Conservation (phyloP, 225 moss, liverwort and hornwort species). For the Sphagnum contortum region DNA sequence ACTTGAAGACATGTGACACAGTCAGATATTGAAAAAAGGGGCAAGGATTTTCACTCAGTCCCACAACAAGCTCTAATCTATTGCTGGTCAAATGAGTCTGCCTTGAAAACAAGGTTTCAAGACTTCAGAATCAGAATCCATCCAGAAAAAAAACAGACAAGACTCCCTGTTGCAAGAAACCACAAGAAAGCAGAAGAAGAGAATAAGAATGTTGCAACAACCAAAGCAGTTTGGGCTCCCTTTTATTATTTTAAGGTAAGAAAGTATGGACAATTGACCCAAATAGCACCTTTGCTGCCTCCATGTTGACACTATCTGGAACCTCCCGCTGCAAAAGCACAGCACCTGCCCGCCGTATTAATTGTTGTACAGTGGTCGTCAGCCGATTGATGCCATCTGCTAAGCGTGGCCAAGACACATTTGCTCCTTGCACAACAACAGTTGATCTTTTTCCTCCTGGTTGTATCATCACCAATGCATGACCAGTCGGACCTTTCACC, state of each 20-base stretch:
- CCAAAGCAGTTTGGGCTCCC: not conserved
- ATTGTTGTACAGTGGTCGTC: conserved; percentile 59
- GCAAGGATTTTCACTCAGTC: not conserved
- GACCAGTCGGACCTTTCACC: conserved; percentile 64
- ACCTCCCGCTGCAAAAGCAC: conserved; percentile 66
- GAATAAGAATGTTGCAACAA: not conserved
- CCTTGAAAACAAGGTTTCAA: not conserved
- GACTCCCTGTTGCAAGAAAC: not conserved
- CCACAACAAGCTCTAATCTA: too few relatives aligned
- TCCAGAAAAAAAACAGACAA: not conserved
- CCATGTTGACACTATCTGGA: conserved; percentile 60
- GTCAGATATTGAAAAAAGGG: not conserved
- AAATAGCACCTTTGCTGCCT: conserved; percentile 52
- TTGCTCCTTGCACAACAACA: conserved; percentile 68
- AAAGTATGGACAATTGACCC: too few relatives aligned
- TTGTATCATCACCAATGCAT: conserved; percentile 81
- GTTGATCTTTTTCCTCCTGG: conserved; percentile 66
- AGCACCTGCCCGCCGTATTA: conserved; percentile 60
- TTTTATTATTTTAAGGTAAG: not conserved
- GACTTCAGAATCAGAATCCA: not conserved
- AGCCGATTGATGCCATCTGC: conserved; percentile 69
- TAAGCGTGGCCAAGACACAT: conserved; percentile 62
- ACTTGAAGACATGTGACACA: not conserved
- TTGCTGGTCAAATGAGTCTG: too few relatives aligned
- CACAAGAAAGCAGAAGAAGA: not conserved